Percentiles rank a stretch among this genome's conserved stretches.
These are phyloP conservation scores for Ceratocystis colombiana DNA, from an alignment of 2,329 filamentous ascomycete species.

Conservation along the genomic window DNA sequence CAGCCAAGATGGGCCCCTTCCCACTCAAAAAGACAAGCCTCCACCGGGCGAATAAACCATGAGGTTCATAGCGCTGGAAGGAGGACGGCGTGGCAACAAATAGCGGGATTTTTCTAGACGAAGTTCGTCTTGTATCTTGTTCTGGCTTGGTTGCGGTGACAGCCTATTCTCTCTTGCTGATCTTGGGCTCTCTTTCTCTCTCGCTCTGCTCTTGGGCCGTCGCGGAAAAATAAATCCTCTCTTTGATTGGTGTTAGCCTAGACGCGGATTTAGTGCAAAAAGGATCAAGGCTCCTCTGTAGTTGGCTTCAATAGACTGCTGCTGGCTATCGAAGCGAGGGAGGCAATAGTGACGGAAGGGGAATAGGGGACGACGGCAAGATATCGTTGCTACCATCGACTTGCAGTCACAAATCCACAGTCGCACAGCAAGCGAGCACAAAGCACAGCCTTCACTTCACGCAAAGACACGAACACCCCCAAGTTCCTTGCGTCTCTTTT, in stretches of 20 bases:
- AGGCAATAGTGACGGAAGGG: no score
- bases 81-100: no score
- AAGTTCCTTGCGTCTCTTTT: background rate
- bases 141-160: background rate
- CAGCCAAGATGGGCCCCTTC: no score
- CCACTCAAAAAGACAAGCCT: no score
- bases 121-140: background rate
- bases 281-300: background rate
- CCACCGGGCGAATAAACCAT: no score
- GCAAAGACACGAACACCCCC: background rate
- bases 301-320: no score
- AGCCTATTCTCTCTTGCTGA: background rate
- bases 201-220: background rate
- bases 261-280: background rate
- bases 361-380: no score
- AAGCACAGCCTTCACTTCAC: background rate
- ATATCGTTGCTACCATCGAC: no score
- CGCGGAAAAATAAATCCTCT: slow-evolving; percentile 11
- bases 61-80: no score
- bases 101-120: no score
- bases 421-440: background rate
- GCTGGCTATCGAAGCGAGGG: no score
- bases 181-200: background rate
- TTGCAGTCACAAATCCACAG: background rate
- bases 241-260: background rate